Evolutionary conservation across 1,284 basidiomycete species (phyloP).

Genomic region (Pterulicium gracile): DNA sequence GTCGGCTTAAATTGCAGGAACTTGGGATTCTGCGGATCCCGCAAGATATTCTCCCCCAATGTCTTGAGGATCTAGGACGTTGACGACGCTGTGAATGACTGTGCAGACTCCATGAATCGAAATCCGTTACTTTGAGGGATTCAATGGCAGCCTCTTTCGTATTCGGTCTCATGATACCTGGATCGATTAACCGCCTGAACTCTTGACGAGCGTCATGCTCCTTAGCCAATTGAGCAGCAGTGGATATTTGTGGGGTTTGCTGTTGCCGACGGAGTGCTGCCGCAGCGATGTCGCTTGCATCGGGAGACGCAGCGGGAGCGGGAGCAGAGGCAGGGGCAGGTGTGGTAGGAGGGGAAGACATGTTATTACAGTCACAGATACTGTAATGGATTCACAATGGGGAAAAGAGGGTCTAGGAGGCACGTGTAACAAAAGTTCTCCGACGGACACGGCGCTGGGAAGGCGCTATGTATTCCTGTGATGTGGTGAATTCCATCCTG

Average conservation of each 20-base stretch:
- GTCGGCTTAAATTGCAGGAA: slow-evolving; percentile 66
- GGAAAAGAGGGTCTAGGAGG: too few relatives aligned
- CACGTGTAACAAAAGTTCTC: too few relatives aligned
- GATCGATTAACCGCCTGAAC: slow-evolving; percentile 63
- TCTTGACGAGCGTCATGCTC: slow-evolving; percentile 56
- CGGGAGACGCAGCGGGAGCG: not conserved
- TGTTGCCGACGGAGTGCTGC: not conserved
- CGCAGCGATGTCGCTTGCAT: not conserved
- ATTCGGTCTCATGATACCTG: slow-evolving; percentile 62
- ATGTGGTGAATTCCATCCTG: too few relatives aligned
- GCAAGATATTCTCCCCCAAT: slow-evolving; percentile 63
- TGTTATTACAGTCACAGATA: too few relatives aligned
- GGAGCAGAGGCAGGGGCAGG: not conserved
- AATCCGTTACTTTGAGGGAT: slow-evolving; percentile 46
- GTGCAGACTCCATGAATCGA: slow-evolving; percentile 5
- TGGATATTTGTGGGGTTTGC: not conserved
- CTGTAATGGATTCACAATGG: too few relatives aligned
- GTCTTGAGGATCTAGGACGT: slow-evolving; percentile 45
- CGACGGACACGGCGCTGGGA: too few relatives aligned
- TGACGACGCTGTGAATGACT: slow-evolving; percentile 1
- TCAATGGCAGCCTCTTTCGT: slow-evolving; percentile 45
- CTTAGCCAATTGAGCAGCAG: slow-evolving; percentile 29
- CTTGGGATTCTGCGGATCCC: slow-evolving; percentile 59
- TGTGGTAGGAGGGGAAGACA: not conserved
- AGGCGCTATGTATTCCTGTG: too few relatives aligned